Evolutionary conservation across 2,329 filamentous ascomycete species (phyloP), one percentile per base, ranked within the genome.

Genomic region (Fusarium cicatricum): DNA sequence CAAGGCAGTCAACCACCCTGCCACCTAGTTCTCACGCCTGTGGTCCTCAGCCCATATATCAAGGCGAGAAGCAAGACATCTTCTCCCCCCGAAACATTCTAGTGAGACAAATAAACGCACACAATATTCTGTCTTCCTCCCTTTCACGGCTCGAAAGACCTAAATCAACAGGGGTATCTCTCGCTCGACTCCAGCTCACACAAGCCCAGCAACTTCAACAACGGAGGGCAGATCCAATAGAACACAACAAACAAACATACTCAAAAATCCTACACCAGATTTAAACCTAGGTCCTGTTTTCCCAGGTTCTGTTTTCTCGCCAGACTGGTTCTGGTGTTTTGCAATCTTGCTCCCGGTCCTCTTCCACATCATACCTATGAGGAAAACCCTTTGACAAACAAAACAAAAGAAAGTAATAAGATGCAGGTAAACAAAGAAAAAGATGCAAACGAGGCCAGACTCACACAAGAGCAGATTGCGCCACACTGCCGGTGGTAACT

Each of bases 201-300:
- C 16, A 32, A 39, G 11, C 5, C 45, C 37, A 32, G 15, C 28
- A 39, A 60, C 26, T 4, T 32, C 12, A 32, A 29, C 23, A 41
- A 14, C 10, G 29, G 14, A 26, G 21, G 15, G 16, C 19, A 59
- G 34, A 31, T 34, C 11, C 21, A 14, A 32, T 31, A 32, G n/a
- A 16, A 38, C 46, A 39, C 49, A 36, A 16, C 16, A 38, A 51
- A 39, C 49, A 36, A 16, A 40, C 26, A 37, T 28, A 32, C 49
- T 36, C n/a, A 33, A 21, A 42, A 52, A 33, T 37, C 6, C 31
- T 49, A 23, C 46, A 59, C 59, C 52, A 49, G 50, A 46, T 44
- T 33, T 42, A 15, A 46, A n/a, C 49, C 54, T 44, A 10, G 62
- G 60, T 63, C n/a, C 59, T 63, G 59, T 62, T 60, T 38, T n/a